A percentile compares a stretch with the other conserved stretches of the same genome.
Conservation (phyloP, 805 yeast species). For the Sugiyamaella floridensis region DNA sequence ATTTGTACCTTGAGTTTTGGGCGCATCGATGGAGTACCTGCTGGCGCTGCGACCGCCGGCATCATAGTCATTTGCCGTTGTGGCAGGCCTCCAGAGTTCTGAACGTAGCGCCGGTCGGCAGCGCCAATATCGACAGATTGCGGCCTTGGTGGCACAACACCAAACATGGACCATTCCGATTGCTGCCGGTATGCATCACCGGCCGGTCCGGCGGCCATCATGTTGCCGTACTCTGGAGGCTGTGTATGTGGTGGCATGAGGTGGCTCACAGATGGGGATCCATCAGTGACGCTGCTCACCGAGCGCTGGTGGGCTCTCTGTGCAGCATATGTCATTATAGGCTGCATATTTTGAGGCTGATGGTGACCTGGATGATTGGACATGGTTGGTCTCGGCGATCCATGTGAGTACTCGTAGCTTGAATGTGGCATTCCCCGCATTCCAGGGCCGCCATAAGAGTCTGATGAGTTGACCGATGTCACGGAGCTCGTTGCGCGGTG, state of each 20-base stretch:
- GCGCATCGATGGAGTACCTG: constrained; percentile 13
- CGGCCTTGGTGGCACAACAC: constrained; percentile 8
- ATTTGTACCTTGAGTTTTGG: constrained; percentile 36
- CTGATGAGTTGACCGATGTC: not conserved
- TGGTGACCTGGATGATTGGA: not conserved
- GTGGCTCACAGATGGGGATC: not conserved
- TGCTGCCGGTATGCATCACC: not conserved
- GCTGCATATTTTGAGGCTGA: not conserved
- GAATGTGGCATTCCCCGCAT: not conserved
- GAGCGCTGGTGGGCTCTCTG: constrained; percentile 1
- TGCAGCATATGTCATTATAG: not conserved
- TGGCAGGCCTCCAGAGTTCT: not conserved
- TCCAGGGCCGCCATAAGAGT: not conserved
- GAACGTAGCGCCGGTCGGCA: not conserved
- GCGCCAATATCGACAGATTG: constrained; percentile 11
- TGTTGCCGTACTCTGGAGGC: not conserved
- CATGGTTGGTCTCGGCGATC: not conserved
- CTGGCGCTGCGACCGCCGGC: not conserved
- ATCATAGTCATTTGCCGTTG: not conserved
- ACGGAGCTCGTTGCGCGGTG: not conserved
- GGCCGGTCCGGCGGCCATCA: not conserved
- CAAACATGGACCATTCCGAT: constrained; percentile 8
- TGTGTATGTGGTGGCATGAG: not conserved
- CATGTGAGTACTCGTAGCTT: not conserved
- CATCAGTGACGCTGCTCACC: not conserved